Percentiles rank a stretch among this genome's conserved stretches.
Evolutionary conservation across 495 filamentous ascomycete genomes (phyloP).

Genomic region (Hypoxylon rickii): DNA sequence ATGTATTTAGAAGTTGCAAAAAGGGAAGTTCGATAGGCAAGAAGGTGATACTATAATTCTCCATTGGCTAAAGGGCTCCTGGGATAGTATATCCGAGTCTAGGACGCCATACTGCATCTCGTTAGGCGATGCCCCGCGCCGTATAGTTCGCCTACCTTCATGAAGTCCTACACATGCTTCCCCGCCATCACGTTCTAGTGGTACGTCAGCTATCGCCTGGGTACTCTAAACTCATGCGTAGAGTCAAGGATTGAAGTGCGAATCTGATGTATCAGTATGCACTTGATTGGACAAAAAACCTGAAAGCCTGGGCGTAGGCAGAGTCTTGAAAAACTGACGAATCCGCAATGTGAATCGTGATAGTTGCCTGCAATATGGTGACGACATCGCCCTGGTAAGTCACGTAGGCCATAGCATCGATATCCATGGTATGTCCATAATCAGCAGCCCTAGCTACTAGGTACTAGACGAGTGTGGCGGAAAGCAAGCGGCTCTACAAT

Average conservation of each 20-base stretch:
- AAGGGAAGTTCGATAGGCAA: conserved; percentile 27
- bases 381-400: conserved; percentile 1
- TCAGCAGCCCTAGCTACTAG: conserved; percentile 9
- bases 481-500: conserved; percentile 20
- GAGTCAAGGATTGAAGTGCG: conserved; percentile 12
- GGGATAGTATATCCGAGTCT: not conserved
- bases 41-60: not conserved
- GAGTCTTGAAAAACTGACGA: conserved; percentile 10
- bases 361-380: not conserved
- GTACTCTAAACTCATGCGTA: not conserved
- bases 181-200: conserved; percentile 10
- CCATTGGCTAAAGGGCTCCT: conserved; percentile 12
- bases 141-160: not conserved
- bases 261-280: conserved; percentile 9
- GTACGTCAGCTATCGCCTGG: conserved; percentile 18
- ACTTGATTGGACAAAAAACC: conserved; percentile 22
- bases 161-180: conserved; percentile 15
- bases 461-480: not conserved
- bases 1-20: conserved; percentile 12
- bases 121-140: conserved; percentile 17
- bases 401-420: not conserved
- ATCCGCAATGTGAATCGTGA: not conserved
- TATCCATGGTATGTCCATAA: too few relatives aligned
- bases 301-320: conserved; percentile 2
- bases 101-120: not conserved